Percentiles rank a stretch among this genome's conserved stretches.
These are phyloP conservation scores for Pseudisothecium myosuroides DNA, from an alignment of 225 moss, liverwort and hornwort species.

Conservation along the genomic window DNA sequence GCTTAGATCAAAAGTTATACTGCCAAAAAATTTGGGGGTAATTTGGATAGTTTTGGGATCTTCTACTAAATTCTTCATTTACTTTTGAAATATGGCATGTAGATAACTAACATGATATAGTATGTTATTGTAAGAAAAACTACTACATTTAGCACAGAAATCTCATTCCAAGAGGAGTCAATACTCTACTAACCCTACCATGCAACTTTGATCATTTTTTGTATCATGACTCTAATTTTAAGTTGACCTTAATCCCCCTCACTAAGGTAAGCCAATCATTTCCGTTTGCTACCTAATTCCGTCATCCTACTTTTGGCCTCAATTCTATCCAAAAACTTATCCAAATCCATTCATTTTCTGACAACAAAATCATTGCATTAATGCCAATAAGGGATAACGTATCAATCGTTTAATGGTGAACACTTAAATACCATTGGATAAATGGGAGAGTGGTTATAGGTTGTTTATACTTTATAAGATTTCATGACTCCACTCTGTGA, in stretches of 20 bases:
- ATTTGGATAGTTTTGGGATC: fast-evolving
- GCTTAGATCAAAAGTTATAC: fast-evolving
- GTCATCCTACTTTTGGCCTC: neutral
- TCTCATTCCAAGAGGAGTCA: neutral
- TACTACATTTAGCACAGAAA: neutral
- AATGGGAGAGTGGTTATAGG: fast-evolving
- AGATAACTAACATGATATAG: neutral
- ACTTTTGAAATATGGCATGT: neutral
- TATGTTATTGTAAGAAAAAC: too few relatives aligned
- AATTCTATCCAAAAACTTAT: neutral
- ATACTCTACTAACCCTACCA: fast-evolving
- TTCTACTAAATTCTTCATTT: neutral
- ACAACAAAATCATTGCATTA: neutral
- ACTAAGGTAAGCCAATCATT: too few relatives aligned
- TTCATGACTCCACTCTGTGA: neutral
- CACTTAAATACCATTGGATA: neutral
- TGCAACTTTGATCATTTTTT: neutral
- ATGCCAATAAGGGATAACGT: fast-evolving
- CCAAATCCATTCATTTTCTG: neutral
- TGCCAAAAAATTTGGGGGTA: fast-evolving
- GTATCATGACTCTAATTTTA: neutral
- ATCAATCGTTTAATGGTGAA: neutral
- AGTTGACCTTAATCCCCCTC: neutral
- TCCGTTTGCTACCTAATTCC: fast-evolving
- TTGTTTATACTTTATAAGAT: neutral